Base-by-base conservation (phyloP, 208 protist genomes). In the Acanthamoeba sp. region DNA sequence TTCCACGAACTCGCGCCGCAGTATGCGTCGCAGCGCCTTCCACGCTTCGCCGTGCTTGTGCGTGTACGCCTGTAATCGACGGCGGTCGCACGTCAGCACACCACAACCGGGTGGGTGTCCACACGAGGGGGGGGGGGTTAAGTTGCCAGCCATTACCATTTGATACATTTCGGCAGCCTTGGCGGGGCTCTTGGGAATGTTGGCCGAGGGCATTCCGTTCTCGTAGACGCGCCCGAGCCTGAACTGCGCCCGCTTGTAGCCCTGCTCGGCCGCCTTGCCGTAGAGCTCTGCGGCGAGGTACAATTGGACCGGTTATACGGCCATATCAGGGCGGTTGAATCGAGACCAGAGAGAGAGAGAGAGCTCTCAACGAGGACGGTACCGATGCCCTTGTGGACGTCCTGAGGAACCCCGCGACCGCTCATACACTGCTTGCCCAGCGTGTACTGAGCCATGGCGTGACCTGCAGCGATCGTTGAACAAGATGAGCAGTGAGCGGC, bases 171-270 rank as follows among this genome's bases (percentile, higher is more conserved):
- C 42, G 34, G 73, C 73, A 16, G 73, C 73, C 73, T 52, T 84
- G 27, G 73, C 29, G 73, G 73, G 73, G 73, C 29, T 52, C 40
- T 84, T 84, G 40, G 82, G 55, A 40, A 59, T 48, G 55, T 90
- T 48, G 32, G 55, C 45, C 27, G 45, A 59, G 9, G 32, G 22
- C 45, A 69, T 27, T 7, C 82, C 82, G n/a, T 42, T 90, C 38
- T 59, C 82, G 29, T 50, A 90, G 7, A 90, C 45, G 12, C 45
- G 45, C 2, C 82, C 82, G 55, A 90, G 82, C 34, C 82, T 0
- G 82, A 69, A 90, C 55, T 90, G 82, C 4, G 82, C 82, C 22
- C 82, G 82, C 55, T 90, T 90, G 82, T 90, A 90, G 34, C 82
- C 82, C 82, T 90, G 82, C n/a, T 59, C 82, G 4, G 82, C 82